Conservation (phyloP, 768 basidiomycete genomes). For the Auriscalpium orientale region DNA sequence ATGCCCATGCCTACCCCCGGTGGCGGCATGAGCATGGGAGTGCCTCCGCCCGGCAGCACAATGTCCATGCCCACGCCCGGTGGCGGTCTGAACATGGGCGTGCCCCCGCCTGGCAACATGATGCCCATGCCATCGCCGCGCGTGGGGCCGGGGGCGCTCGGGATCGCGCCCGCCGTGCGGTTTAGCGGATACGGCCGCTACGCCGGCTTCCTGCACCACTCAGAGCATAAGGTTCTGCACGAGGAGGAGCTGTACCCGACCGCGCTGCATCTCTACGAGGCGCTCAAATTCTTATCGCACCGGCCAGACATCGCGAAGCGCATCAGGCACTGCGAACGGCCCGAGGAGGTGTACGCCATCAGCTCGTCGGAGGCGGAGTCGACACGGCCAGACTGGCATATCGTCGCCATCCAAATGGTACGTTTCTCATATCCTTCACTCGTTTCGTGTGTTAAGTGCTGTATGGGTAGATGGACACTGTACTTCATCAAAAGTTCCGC, state of each 20-base stretch:
- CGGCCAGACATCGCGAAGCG: constrained; percentile 45
- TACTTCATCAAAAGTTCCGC: constrained; percentile 57
- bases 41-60: constrained; percentile 3
- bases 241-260: constrained; percentile 52
- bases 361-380: constrained; percentile 23
- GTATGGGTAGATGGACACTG: constrained; percentile 54
- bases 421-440: constrained; percentile 17
- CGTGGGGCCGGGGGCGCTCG: constrained; percentile 10
- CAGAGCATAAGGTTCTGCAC: constrained; percentile 54
- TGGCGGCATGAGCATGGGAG: constrained; percentile 10
- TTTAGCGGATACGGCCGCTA: constrained; percentile 27
- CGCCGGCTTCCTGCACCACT: constrained; percentile 56
- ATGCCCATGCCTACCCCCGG: not conserved
- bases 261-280: constrained; percentile 71
- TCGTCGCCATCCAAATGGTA: constrained; percentile 43
- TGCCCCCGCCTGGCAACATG: constrained; percentile 4
- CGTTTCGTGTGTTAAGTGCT: not conserved
- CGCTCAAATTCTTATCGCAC: constrained; percentile 54
- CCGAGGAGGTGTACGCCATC: constrained; percentile 32
- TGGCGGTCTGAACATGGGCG: constrained; percentile 5
- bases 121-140: constrained; percentile 15
- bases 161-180: constrained; percentile 1
- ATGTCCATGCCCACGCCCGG: constrained; percentile 13
- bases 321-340: constrained; percentile 39
- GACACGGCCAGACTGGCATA: constrained; percentile 51